Conservation (phyloP, 2,329 filamentous ascomycete species). For the Didymella arachidicola region DNA sequence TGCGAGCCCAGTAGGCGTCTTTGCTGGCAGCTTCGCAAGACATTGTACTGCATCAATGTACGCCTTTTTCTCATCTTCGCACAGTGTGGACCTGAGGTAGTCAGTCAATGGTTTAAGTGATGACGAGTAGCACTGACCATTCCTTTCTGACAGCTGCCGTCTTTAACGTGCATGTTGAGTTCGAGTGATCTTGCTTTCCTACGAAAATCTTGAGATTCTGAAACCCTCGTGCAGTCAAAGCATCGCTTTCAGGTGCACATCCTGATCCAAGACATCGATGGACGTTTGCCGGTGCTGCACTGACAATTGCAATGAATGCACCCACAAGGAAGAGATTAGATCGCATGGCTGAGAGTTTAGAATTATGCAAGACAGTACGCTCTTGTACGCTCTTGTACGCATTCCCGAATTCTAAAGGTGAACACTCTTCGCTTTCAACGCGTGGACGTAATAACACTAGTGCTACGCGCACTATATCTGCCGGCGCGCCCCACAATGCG, state of each 20-base stretch:
- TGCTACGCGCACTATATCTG: background rate
- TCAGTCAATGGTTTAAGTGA: background rate
- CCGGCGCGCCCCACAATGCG: background rate
- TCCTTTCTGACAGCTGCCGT: background rate
- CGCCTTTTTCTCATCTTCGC: background rate
- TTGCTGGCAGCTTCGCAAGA: background rate
- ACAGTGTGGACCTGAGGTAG: background rate
- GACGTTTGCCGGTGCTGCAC: background rate
- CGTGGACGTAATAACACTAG: background rate
- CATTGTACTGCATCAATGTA: background rate
- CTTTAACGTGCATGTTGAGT: background rate
- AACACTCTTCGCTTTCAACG: background rate
- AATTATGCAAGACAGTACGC: background rate
- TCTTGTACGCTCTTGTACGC: too few species aligned
- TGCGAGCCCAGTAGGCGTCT: background rate
- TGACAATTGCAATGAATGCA: background rate
- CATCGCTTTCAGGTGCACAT: background rate
- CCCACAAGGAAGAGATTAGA: background rate
- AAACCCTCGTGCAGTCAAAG: background rate
- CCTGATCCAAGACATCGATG: background rate
- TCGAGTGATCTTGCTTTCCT: background rate
- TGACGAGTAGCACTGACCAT: background rate
- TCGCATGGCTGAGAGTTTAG: background rate
- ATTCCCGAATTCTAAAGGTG: background rate
- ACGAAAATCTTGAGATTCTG: background rate